Evolutionary conservation across 805 yeast genomes (phyloP).

Genomic region (Saccharomycopsis selenospora): DNA sequence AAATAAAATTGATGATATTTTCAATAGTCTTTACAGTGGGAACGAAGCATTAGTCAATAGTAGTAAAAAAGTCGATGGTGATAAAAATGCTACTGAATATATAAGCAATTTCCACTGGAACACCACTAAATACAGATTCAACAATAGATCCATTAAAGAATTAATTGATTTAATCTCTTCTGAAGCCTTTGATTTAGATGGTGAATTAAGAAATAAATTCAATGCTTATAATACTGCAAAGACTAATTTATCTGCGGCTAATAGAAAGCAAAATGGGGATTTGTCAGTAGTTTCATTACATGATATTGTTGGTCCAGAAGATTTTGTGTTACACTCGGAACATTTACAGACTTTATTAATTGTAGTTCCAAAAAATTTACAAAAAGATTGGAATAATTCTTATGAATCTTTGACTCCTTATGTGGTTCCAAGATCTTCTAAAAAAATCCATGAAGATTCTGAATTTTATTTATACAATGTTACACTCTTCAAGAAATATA

Average conservation of each 20-base stretch:
- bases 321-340: constrained; percentile 80
- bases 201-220: constrained; percentile 73
- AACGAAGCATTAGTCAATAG: constrained; percentile 37
- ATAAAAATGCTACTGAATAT: constrained; percentile 51
- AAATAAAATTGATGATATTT: constrained; percentile 68
- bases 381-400: constrained; percentile 50
- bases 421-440: constrained; percentile 90
- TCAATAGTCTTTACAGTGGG: constrained; percentile 41
- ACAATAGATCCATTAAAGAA: constrained; percentile 65
- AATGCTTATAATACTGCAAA: constrained; percentile 74
- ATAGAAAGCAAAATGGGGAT: constrained; percentile 90
- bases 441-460: constrained; percentile 57
- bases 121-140: constrained; percentile 75
- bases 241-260: constrained; percentile 77
- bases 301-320: constrained; percentile 74
- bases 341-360: constrained; percentile 78
- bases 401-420: constrained; percentile 75
- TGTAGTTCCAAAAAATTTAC: constrained; percentile 71
- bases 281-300: constrained; percentile 85
- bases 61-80: constrained; percentile 43
- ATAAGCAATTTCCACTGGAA: constrained; percentile 82
- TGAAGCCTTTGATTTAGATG: constrained; percentile 78
- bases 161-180: constrained; percentile 60
- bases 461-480: constrained; percentile 72
- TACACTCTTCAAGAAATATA: constrained; percentile 77